phyloP scores from a whole-genome alignment of 495 filamentous ascomycete species.

The Apodospora peruviana region DNA sequence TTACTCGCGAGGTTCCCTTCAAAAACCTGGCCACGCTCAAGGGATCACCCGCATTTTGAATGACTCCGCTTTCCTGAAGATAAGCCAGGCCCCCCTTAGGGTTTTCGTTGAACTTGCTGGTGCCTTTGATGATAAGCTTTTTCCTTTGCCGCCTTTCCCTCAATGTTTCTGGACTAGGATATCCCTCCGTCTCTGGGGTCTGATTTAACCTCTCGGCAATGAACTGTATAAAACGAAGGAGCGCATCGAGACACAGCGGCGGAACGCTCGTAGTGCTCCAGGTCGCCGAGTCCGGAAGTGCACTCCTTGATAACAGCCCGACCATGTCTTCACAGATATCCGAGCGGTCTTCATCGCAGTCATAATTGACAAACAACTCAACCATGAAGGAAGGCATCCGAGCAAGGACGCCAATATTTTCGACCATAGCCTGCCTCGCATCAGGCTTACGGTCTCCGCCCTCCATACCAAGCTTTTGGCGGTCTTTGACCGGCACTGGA shows the following conservation, averaged over 20 bases:
- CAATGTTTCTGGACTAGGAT: constrained; percentile 59
- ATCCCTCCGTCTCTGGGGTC: constrained; percentile 55
- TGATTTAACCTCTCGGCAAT: constrained; percentile 82
- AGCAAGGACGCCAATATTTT: constrained; percentile 85
- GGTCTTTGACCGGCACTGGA: constrained; percentile 87
- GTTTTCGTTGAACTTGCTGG: constrained; percentile 90
- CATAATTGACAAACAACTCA: constrained; percentile 96
- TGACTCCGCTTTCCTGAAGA: constrained; percentile 76
- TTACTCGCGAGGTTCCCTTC: constrained; percentile 76
- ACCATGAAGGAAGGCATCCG: constrained; percentile 91
- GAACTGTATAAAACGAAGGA: constrained; percentile 85
- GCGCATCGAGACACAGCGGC: constrained; percentile 85
- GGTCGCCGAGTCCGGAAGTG: constrained; percentile 93
- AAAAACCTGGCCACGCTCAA: constrained; percentile 72
- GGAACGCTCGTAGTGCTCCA: constrained; percentile 99
- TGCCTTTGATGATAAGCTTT: constrained; percentile 79
- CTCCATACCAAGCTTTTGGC: constrained; percentile 89
- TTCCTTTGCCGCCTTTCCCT: constrained; percentile 70
- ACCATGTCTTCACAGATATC: constrained; percentile 96
- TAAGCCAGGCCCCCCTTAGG: constrained; percentile 87
- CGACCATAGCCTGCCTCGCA: constrained; percentile 96
- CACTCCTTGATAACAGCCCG: constrained; percentile 85
- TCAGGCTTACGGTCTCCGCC: constrained; percentile 88
- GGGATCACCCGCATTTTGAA: constrained; percentile 67
- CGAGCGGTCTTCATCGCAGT: constrained; percentile 87